Evolutionary conservation across 1,139 yeast species (phyloP), one percentile per base, ranked within the genome.

Genomic region (Pichia sp.): DNA sequence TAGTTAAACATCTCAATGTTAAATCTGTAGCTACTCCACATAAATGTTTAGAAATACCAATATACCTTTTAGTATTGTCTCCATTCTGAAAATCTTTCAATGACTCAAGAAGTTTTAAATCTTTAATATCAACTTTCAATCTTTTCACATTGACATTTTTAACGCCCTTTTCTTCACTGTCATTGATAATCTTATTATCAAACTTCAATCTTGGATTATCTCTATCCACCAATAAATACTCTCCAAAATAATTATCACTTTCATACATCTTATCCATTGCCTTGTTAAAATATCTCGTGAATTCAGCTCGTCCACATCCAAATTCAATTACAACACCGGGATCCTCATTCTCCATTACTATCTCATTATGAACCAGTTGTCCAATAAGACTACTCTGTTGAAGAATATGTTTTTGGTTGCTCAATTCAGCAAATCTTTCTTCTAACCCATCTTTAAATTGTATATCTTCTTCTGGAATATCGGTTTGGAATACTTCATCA

Each of bases 11-110:
- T 50, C 78, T 70, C 30, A 88, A 61, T 0, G 96, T 83, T 37
- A 88, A 65, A 58, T 88, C 96, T 0, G 96, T 88, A 1, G 96
- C 96, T 6, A 84, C 94, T 7, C 96, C 96, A 63, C 96, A 88
- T 33, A 88, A 64, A 63, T 88, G 96, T 59, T 88, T 88, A 3
- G 95, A 86, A 2, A 87, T 76, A 3, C 80, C 86, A 11, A 81
- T 78, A 28, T 48, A 50, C 0, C 40, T 27, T 4, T 74, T 60
- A 4, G 50, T 50, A 9, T 51, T 50, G 0, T 44, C 45, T 14
- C 40, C 42, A 30, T 31, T 22, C 10, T 38, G 36, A 42, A 50
- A 54, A 7, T 56, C 59, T 26, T 59, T 55, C 1, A 80, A 47
- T 27, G 79, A 70, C 19, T 64, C 59, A 40, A 70, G 75, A 13